Percentiles rank a stretch among this genome's conserved stretches.
These are phyloP conservation scores for Entomortierella chlamydospora DNA, from an alignment of 192 early-diverging fungal species.

Conservation along the genomic window DNA sequence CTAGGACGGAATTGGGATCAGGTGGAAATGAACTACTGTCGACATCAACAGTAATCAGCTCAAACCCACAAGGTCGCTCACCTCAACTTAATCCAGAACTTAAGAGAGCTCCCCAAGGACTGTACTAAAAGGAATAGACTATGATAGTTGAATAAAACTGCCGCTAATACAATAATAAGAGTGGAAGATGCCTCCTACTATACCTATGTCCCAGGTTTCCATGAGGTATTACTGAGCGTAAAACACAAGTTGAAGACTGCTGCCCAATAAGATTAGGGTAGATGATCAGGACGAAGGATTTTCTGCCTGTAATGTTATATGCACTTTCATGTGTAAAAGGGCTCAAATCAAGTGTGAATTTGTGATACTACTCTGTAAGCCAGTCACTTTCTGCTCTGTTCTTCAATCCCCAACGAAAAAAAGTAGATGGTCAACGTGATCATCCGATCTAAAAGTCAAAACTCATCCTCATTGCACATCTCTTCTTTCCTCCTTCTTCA, in stretches of 20 bases:
- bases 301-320: too few relatives aligned
- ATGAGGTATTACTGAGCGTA: too few relatives aligned
- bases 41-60: neutral
- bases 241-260: too few relatives aligned
- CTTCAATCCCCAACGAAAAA: neutral
- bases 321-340: neutral
- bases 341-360: too few relatives aligned
- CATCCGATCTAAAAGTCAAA: neutral
- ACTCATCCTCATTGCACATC: neutral
- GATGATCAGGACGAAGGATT: too few relatives aligned
- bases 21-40: neutral
- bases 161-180: too few relatives aligned
- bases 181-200: too few relatives aligned
- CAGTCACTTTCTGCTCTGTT: neutral
- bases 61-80: neutral
- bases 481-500: too few relatives aligned
- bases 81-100: conserved; percentile 2
- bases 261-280: too few relatives aligned
- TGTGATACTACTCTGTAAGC: neutral
- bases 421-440: neutral
- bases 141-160: too few relatives aligned
- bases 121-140: neutral
- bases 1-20: neutral
- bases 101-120: conserved; percentile 12
- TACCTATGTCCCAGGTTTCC: too few relatives aligned